These are phyloP conservation scores for Pythium folliculosum DNA, from an alignment of 352 stramenopile genomes.

Conservation along the genomic window DNA sequence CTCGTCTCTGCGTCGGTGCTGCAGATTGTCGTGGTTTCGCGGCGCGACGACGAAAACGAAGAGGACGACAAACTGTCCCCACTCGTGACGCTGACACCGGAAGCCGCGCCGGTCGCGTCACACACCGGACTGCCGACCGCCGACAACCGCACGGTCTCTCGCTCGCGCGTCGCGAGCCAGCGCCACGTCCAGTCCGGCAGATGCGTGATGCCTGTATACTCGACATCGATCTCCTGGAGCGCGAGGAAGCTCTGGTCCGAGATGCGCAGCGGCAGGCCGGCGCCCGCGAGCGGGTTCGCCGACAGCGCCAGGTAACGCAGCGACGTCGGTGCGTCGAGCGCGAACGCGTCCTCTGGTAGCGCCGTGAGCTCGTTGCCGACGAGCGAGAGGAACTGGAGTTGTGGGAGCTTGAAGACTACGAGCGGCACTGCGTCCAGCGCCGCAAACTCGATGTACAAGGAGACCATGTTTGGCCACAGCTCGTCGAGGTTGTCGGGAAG, in stretches of 20 bases:
- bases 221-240: constrained; percentile 9
- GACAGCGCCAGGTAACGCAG: constrained; percentile 9
- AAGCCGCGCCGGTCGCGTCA: constrained; percentile 10
- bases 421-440: not conserved
- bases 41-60: not conserved
- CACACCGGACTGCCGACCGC: constrained; percentile 11
- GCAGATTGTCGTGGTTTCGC: not conserved
- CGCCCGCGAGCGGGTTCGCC: not conserved
- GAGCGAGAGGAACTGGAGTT: constrained; percentile 16
- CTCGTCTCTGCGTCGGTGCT: not conserved
- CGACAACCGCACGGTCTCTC: not conserved
- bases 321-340: not conserved
- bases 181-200: constrained; percentile 13
- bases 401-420: not conserved
- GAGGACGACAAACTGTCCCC: not conserved
- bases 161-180: not conserved
- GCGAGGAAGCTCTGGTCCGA: not conserved
- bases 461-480: constrained; percentile 2
- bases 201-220: constrained; percentile 10
- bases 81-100: not conserved
- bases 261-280: not conserved
- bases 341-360: constrained; percentile 1
- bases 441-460: constrained; percentile 20
- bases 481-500: not conserved
- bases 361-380: constrained; percentile 9